Conservation (phyloP, 2,329 filamentous ascomycete genomes). For the Talaromyces sp. region DNA sequence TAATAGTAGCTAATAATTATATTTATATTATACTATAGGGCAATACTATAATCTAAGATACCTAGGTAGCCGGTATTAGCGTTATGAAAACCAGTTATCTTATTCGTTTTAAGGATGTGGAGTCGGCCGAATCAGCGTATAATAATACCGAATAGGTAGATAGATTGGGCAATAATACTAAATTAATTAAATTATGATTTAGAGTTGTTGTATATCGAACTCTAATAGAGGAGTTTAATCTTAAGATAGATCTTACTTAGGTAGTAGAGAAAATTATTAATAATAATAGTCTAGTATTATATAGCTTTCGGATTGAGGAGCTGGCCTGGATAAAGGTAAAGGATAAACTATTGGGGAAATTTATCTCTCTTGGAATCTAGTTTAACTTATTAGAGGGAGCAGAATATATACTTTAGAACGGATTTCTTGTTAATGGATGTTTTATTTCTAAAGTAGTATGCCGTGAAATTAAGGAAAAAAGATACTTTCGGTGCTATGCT, state of each 20-base stretch:
- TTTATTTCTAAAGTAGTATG: conserved; percentile 26
- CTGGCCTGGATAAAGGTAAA: conserved; percentile 30
- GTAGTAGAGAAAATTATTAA: neutral
- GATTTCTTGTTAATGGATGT: conserved; percentile 22
- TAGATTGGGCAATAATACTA: conserved; percentile 9
- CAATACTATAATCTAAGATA: conserved; percentile 18
- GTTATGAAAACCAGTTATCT: conserved; percentile 22
- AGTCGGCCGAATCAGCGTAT: conserved; percentile 20
- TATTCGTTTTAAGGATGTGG: conserved; percentile 24
- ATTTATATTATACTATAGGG: neutral
- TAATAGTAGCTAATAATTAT: neutral
- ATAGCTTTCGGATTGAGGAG: conserved; percentile 27
- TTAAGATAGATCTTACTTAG: conserved; percentile 17
- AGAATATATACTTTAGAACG: conserved; percentile 22
- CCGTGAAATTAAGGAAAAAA: conserved; percentile 23
- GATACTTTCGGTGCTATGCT: conserved; percentile 25
- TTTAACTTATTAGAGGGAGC: conserved; percentile 27
- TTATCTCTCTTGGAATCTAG: conserved; percentile 28
- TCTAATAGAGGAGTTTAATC: conserved; percentile 23
- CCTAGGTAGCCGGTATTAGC: conserved; percentile 3
- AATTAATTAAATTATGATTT: conserved; percentile 9
- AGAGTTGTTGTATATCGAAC: conserved; percentile 12
- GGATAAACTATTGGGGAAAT: conserved; percentile 24
- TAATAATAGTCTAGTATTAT: neutral
- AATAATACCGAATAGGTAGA: conserved; percentile 24